These are phyloP conservation scores for Citrus sp. DNA, from an alignment of 345 rosid species.

Conservation along the genomic window DNA sequence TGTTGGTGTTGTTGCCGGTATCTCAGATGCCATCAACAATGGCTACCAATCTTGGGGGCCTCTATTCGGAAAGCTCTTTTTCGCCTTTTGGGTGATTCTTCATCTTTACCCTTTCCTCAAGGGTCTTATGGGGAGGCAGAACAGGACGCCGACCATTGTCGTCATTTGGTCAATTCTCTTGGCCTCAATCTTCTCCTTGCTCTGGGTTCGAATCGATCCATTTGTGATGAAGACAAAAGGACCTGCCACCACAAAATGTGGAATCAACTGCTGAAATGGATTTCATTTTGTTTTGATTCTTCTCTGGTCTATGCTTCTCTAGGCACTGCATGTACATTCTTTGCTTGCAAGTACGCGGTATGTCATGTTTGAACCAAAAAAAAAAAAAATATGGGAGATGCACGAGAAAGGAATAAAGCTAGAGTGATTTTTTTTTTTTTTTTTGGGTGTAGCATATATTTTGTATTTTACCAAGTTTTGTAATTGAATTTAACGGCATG, in stretches of 20 bases:
- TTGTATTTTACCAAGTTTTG: slow-evolving; percentile 29
- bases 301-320: slow-evolving; percentile 21
- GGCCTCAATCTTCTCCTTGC: slow-evolving; percentile 94
- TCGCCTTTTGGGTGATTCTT: slow-evolving; percentile 90
- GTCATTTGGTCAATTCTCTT: slow-evolving; percentile 93
- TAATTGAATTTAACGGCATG: slow-evolving; percentile 18
- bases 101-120: slow-evolving; percentile 98
- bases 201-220: slow-evolving; percentile 92
- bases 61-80: slow-evolving; percentile 91
- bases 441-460: slow-evolving; percentile 24
- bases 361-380: slow-evolving; percentile 18
- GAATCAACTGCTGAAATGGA: slow-evolving; percentile 66
- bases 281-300: background rate
- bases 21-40: slow-evolving; percentile 91
- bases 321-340: slow-evolving; percentile 23
- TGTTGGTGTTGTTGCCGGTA: slow-evolving; percentile 91
- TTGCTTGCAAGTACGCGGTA: slow-evolving; percentile 12
- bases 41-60: slow-evolving; percentile 96
- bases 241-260: slow-evolving; percentile 76
- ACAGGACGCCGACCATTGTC: slow-evolving; percentile 93
- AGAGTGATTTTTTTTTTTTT: slow-evolving; percentile 9
- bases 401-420: slow-evolving; percentile 27
- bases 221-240: slow-evolving; percentile 92
- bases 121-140: slow-evolving; percentile 96
- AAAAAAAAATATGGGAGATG: slow-evolving; percentile 12